Conservation (phyloP, 176 grass and related monocot genomes). For the Pontederia crassipes region DNA sequence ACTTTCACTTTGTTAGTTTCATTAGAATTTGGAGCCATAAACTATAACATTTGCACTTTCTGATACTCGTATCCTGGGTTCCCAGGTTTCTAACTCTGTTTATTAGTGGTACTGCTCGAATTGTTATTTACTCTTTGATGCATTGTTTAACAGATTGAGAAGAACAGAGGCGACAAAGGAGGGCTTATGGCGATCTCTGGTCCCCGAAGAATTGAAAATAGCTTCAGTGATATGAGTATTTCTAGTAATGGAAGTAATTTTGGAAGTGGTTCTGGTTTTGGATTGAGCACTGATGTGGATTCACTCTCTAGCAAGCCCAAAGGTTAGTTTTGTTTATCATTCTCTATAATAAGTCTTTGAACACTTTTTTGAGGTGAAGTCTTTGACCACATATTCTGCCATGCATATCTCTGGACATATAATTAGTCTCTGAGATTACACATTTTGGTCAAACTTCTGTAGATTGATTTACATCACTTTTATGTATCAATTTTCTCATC, state of each 20-base stretch:
- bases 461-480: no score
- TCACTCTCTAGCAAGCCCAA: constrained; percentile 56
- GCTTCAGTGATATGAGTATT: constrained; percentile 58
- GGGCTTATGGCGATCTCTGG: constrained; percentile 67
- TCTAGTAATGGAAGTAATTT: constrained; percentile 45
- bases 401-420: background rate
- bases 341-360: no score
- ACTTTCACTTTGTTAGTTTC: no score
- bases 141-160: constrained; percentile 50
- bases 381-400: no score
- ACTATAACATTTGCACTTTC: no score
- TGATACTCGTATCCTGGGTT: no score
- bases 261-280: constrained; percentile 43
- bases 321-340: constrained; percentile 26
- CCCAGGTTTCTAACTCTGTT: no score
- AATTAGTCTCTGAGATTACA: background rate
- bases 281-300: constrained; percentile 48
- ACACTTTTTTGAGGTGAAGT: no score
- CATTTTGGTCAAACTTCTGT: no score
- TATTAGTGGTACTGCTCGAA: no score
- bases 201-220: constrained; percentile 47
- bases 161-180: constrained; percentile 68
- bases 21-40: no score
- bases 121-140: constrained; percentile 6
- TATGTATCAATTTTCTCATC: no score